Evolutionary conservation across 176 grass and related monocot genomes (phyloP).

Genomic region (Carex myosuroides): DNA sequence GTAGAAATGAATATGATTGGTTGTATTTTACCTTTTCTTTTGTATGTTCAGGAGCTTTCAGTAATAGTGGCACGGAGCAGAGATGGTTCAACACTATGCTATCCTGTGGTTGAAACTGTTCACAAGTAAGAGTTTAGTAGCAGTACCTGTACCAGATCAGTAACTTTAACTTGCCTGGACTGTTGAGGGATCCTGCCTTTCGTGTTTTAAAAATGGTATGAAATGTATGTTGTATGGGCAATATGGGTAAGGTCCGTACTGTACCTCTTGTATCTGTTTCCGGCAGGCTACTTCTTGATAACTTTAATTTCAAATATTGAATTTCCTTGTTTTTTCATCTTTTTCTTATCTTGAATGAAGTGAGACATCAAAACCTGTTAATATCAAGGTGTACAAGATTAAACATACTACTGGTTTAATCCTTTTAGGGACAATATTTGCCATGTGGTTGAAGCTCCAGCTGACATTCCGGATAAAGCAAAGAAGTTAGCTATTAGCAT

Average conservation of each 20-base stretch:
- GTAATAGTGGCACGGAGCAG: conserved; percentile 90
- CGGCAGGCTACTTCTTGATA: background rate
- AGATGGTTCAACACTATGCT: conserved; percentile 54
- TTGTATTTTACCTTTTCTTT: background rate
- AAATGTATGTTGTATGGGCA: background rate
- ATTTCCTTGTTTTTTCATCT: background rate
- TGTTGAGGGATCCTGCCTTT: background rate
- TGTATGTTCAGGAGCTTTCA: conserved; percentile 58
- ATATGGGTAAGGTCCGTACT: background rate
- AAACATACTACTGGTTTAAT: background rate
- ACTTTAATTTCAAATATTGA: background rate
- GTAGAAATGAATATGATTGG: background rate
- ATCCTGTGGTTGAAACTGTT: conserved; percentile 92
- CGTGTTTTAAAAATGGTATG: background rate
- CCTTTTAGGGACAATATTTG: conserved; percentile 80
- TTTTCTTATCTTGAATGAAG: background rate
- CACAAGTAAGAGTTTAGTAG: conserved; percentile 57
- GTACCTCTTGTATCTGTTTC: background rate
- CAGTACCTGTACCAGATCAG: background rate
- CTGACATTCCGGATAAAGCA: conserved; percentile 52
- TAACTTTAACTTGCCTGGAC: background rate
- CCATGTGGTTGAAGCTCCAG: conserved; percentile 87
- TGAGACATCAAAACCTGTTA: background rate
- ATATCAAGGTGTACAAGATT: background rate
- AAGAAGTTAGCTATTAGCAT: conserved; percentile 56